These are phyloP conservation scores for Trichosanthes cucumerina DNA, from an alignment of 306 rosid species.

Conservation along the genomic window DNA sequence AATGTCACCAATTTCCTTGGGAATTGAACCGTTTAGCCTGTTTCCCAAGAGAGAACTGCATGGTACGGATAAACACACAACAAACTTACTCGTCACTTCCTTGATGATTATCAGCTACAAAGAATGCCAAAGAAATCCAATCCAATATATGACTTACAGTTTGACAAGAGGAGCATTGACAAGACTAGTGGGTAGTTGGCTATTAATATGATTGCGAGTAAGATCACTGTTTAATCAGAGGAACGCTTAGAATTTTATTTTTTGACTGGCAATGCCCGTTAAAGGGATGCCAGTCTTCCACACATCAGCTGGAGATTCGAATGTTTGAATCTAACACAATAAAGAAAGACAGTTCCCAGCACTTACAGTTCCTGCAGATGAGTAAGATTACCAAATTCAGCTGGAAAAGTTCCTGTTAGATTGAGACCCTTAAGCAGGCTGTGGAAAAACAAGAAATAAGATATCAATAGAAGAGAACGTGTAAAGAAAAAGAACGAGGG, in stretches of 20 bases:
- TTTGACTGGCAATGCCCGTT: neutral
- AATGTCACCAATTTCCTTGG: slow-evolving; percentile 43
- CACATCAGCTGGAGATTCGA: neutral
- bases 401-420: slow-evolving; percentile 43
- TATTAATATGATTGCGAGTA: slow-evolving; percentile 45
- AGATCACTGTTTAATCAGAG: slow-evolving; percentile 47
- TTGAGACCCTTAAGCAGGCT: slow-evolving; percentile 47
- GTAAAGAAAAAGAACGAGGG: neutral
- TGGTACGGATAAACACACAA: neutral
- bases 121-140: neutral
- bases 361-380: slow-evolving; percentile 50
- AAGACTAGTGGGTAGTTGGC: slow-evolving; percentile 45
- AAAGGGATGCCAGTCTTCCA: neutral
- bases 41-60: slow-evolving; percentile 64
- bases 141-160: slow-evolving; percentile 33
- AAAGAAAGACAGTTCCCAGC: slow-evolving; percentile 5
- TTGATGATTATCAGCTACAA: neutral
- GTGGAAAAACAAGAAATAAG: neutral
- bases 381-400: slow-evolving; percentile 59
- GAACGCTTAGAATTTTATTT: neutral
- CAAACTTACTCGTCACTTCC: neutral
- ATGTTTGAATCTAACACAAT: neutral
- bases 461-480: neutral
- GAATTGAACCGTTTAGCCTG: slow-evolving; percentile 53
- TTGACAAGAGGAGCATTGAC: slow-evolving; percentile 23